phyloP scores from a whole-genome alignment of 108 stramenopile genomes.

The Discostella pseudostelligera region DNA sequence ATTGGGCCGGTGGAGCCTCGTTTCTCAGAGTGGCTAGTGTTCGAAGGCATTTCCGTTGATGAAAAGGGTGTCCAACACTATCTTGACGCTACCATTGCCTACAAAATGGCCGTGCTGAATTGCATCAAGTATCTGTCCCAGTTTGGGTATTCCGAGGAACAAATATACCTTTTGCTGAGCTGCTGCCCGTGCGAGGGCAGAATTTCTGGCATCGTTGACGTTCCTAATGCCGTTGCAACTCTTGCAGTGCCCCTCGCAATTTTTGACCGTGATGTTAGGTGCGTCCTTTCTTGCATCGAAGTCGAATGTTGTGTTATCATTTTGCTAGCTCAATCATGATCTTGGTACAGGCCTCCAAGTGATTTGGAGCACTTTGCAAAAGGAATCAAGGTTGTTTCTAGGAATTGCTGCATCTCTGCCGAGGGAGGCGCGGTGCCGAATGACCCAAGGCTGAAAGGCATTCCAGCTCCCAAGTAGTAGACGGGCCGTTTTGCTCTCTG shows the following conservation, averaged over 20 bases:
- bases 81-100: conserved; percentile 70
- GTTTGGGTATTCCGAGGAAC: conserved; percentile 68
- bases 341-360: conserved; percentile 35
- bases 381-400: conserved; percentile 45
- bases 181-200: conserved; percentile 68
- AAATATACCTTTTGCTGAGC: conserved; percentile 58
- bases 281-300: neutral
- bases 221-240: conserved; percentile 62
- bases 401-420: conserved; percentile 55
- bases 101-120: conserved; percentile 66
- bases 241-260: conserved; percentile 65
- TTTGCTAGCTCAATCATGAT: neutral
- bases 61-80: conserved; percentile 64
- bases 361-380: conserved; percentile 47
- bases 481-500: neutral
- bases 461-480: conserved; percentile 3
- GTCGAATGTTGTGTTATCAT: neutral
- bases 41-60: conserved; percentile 71
- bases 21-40: conserved; percentile 64
- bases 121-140: conserved; percentile 67
- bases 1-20: conserved; percentile 75
- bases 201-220: conserved; percentile 67
- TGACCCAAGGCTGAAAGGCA: conserved; percentile 47
- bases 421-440: conserved; percentile 60
- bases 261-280: conserved; percentile 63